Evolutionary conservation across 768 basidiomycete genomes (phyloP).

Genomic region (Mycena venus): DNA sequence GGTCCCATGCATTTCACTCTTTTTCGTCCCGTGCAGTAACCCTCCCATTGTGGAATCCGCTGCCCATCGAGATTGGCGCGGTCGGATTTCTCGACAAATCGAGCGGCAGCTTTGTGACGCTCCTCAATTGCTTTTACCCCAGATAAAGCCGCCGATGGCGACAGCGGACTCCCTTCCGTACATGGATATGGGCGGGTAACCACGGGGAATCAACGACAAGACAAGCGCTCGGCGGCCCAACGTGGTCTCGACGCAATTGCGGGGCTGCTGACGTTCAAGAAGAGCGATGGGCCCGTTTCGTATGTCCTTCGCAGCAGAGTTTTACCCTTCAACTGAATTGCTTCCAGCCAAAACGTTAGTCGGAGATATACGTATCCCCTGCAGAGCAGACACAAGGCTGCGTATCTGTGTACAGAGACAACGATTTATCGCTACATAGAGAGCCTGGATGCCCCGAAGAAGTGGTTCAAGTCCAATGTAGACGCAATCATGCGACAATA

Average conservation of each 20-base stretch:
- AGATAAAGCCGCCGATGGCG: slow-evolving; percentile 56
- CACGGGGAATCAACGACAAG: slow-evolving; percentile 63
- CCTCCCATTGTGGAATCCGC: slow-evolving; percentile 80
- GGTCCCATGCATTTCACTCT: neutral
- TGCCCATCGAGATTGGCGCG: slow-evolving; percentile 72
- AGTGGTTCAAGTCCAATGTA: slow-evolving; percentile 81
- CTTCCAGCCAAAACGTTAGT: slow-evolving; percentile 56
- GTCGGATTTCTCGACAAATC: slow-evolving; percentile 82
- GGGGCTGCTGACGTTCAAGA: slow-evolving; percentile 61
- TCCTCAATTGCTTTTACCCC: slow-evolving; percentile 80
- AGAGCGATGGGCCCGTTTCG: slow-evolving; percentile 50
- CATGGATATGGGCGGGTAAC: slow-evolving; percentile 72
- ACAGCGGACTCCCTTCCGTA: slow-evolving; percentile 68
- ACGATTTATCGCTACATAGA: slow-evolving; percentile 79
- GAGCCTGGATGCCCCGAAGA: slow-evolving; percentile 71
- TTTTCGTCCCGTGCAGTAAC: slow-evolving; percentile 58
- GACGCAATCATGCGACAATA: slow-evolving; percentile 73
- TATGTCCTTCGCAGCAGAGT: slow-evolving; percentile 41
- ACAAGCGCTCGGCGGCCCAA: slow-evolving; percentile 71
- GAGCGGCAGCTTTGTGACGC: slow-evolving; percentile 73
- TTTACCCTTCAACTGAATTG: neutral
- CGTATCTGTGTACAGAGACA: slow-evolving; percentile 77
- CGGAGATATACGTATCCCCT: slow-evolving; percentile 73
- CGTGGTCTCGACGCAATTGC: slow-evolving; percentile 69
- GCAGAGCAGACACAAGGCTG: slow-evolving; percentile 73